Evolutionary conservation across 2,329 filamentous ascomycete species (phyloP), one percentile per base, ranked within the genome.

Genomic region (Verticillium zaregamsianum): DNA sequence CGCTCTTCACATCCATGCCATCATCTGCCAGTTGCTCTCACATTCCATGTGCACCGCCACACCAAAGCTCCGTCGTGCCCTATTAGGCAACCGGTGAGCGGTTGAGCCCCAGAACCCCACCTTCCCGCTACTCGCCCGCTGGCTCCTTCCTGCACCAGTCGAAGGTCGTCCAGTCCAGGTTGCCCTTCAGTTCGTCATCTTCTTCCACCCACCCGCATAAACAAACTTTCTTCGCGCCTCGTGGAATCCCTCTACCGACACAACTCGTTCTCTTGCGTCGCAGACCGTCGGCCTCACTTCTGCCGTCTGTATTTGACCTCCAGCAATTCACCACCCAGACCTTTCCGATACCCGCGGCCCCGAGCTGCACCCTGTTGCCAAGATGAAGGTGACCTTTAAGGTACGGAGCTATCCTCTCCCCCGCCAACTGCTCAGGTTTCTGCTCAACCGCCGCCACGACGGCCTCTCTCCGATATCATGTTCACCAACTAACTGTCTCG

Each of bases 341-440:
- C 58, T 32, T n/a, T 31, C 33, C 17, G 40, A 54, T 23, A 25
- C 20, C 58, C 52, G 61, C 68, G 69, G 68, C 68, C 63, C 57
- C 55, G 67, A 70, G 72, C 73, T 76, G 74, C 66, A 65, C 65
- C 64, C 32, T 63, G 74, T 70, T 76, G 76, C 77, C 81, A 83
- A 71, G 74, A 89, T 89, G 86, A 89, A 89, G 85, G 81, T 89
- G 73, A 89, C 86, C 65, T 86, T 87, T 76, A 85, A 86, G 80
- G 85, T 87, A 79, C 65, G 81, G 70, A 61, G 60, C 61, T 62
- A 31, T 33, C 55, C 28, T 49, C 59, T 57, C 45, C 55, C 56
- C 35, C 14, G 25, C 40, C 62, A 59, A 37, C 25, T 17, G 45
- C 58, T 14, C n/a, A 11, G 23, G 3, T 2, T 39, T 15, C 39